Conservation (phyloP, 2,329 filamentous ascomycete genomes). For the Massarina eburnea region DNA sequence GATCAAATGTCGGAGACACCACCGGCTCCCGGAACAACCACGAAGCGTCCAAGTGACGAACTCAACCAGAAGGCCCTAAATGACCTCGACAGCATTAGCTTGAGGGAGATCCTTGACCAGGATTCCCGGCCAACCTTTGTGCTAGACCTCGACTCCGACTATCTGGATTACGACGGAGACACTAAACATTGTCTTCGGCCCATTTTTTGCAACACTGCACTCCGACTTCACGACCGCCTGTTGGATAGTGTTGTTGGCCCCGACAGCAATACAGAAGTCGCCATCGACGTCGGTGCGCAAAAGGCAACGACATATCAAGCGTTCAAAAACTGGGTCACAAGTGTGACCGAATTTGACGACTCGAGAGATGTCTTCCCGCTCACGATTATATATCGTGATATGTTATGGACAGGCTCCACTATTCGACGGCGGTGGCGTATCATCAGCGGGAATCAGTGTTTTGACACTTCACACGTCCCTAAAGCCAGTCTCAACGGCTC, state of each 20-base stretch:
- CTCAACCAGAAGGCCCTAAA: slow-evolving; percentile 19
- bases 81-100: slow-evolving; percentile 25
- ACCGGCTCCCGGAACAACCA: neutral
- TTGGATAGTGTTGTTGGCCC: slow-evolving; percentile 26
- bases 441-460: slow-evolving; percentile 23
- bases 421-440: slow-evolving; percentile 33
- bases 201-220: slow-evolving; percentile 33
- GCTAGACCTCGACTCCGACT: slow-evolving; percentile 34
- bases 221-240: slow-evolving; percentile 30
- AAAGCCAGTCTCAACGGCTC: slow-evolving; percentile 7
- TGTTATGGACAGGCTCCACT: slow-evolving; percentile 36
- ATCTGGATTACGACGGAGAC: slow-evolving; percentile 8
- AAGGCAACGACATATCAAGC: slow-evolving; percentile 30
- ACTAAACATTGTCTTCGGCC: slow-evolving; percentile 20
- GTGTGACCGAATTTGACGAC: slow-evolving; percentile 48
- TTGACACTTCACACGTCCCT: slow-evolving; percentile 6
- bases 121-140: slow-evolving; percentile 38
- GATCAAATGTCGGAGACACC: slow-evolving; percentile 5
- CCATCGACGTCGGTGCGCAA: neutral
- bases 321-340: slow-evolving; percentile 47
- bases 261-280: neutral
- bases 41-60: slow-evolving; percentile 4
- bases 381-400: slow-evolving; percentile 36
- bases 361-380: slow-evolving; percentile 50
- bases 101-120: slow-evolving; percentile 33